These are phyloP conservation scores for Fusarium sororula DNA, from an alignment of 2,329 filamentous ascomycete genomes.

Conservation along the genomic window DNA sequence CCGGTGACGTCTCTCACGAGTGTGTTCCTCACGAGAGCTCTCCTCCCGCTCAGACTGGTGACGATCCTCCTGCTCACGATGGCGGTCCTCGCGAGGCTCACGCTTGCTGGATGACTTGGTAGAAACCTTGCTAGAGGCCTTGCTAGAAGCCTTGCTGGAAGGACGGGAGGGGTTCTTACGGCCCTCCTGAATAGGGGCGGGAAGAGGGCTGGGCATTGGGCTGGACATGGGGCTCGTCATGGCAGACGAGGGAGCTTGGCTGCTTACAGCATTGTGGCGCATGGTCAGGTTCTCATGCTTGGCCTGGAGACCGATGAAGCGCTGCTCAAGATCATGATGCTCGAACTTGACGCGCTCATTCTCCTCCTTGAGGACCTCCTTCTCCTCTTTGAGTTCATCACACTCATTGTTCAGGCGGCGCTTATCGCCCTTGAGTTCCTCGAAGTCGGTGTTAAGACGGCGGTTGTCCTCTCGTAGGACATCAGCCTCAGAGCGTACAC, in stretches of 20 bases:
- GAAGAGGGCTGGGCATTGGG: slow-evolving; percentile 35
- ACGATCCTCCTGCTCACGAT: slow-evolving; percentile 36
- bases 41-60: slow-evolving; percentile 36
- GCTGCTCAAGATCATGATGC: slow-evolving; percentile 40
- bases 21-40: slow-evolving; percentile 33
- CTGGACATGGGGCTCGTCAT: slow-evolving; percentile 40
- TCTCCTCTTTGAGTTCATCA: slow-evolving; percentile 37
- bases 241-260: slow-evolving; percentile 32
- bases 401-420: slow-evolving; percentile 41
- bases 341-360: slow-evolving; percentile 44
- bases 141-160: slow-evolving; percentile 45
- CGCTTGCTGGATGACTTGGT: slow-evolving; percentile 38
- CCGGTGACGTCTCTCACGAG: slow-evolving; percentile 32
- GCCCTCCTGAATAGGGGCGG: slow-evolving; percentile 40
- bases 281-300: slow-evolving; percentile 44
- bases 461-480: slow-evolving; percentile 41
- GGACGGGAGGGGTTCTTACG: slow-evolving; percentile 43
- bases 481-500: slow-evolving; percentile 39
- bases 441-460: slow-evolving; percentile 37
- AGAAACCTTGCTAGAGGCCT: slow-evolving; percentile 41
- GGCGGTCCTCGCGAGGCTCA: slow-evolving; percentile 40
- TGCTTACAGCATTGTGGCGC: slow-evolving; percentile 42
- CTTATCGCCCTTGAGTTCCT: slow-evolving; percentile 42
- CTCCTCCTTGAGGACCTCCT: slow-evolving; percentile 35
- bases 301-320: slow-evolving; percentile 42